Percentiles rank a stretch among this genome's conserved stretches.
Conservation (phyloP, 202 grass and related monocot genomes). For the Saccharum hybrid region DNA sequence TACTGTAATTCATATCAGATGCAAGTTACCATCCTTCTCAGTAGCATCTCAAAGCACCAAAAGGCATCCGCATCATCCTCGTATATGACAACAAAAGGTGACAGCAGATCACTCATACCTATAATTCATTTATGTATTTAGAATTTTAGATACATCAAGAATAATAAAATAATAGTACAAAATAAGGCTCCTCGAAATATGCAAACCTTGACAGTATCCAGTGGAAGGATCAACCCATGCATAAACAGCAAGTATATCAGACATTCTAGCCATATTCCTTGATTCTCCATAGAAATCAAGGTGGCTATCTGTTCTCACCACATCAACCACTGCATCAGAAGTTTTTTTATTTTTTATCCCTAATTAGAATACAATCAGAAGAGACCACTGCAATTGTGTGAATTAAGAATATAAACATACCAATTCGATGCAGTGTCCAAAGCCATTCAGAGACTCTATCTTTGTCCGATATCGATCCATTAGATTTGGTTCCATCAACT, state of each 20-base stretch:
- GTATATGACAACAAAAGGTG: conserved; percentile 91
- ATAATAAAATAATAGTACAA: conserved; percentile 30
- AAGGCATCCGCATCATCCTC: conserved; percentile 68
- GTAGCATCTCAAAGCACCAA: conserved; percentile 99
- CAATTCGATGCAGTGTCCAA: conserved; percentile 97
- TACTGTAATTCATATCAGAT: conserved; percentile 41
- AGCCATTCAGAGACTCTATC: conserved; percentile 93
- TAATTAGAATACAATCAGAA: conserved; percentile 43
- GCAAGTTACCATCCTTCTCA: conserved; percentile 88
- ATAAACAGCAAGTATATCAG: conserved; percentile 99
- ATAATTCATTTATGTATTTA: conserved; percentile 50
- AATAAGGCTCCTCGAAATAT: conserved; percentile 25
- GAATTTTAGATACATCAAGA: conserved; percentile 47
- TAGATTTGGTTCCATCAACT: conserved; percentile 53
- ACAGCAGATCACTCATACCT: conserved; percentile 99
- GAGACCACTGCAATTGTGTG: conserved; percentile 23
- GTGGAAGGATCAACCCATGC: conserved; percentile 99
- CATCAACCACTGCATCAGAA: conserved; percentile 84
- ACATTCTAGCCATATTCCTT: conserved; percentile 99
- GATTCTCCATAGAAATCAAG: conserved; percentile 95
- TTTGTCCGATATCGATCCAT: conserved; percentile 51
- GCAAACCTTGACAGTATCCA: conserved; percentile 96
- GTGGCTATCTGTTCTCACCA: conserved; percentile 96
- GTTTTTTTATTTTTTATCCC: conserved; percentile 30
- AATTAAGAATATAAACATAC: conserved; percentile 51